Evolutionary conservation across 352 stramenopile genomes (phyloP).

Genomic region (Pythium biforme): DNA sequence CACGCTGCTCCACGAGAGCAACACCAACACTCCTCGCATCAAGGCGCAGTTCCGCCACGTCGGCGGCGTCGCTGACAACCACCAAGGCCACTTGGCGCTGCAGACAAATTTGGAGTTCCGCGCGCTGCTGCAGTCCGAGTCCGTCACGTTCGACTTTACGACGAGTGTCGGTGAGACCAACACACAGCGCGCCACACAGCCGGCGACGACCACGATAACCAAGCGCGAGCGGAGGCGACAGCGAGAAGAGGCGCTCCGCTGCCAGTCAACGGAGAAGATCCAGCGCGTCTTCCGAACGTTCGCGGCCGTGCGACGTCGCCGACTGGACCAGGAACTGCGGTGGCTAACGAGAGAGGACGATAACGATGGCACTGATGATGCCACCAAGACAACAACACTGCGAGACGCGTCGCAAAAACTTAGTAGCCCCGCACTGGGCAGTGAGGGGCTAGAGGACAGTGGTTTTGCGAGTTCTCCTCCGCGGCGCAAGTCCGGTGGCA

Average conservation of each 20-base stretch:
- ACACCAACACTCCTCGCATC: conserved; percentile 1
- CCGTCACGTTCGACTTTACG: conserved; percentile 24
- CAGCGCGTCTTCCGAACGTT: conserved; percentile 25
- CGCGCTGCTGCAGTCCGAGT: conserved; percentile 37
- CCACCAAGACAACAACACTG: no score
- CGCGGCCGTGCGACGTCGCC: not conserved
- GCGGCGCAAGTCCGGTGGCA: not conserved
- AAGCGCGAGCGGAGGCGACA: conserved; percentile 20
- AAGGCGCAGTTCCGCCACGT: conserved; percentile 61
- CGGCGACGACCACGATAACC: not conserved
- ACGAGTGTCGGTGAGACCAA: not conserved
- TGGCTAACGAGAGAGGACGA: conserved; percentile 19
- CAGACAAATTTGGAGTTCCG: conserved; percentile 65
- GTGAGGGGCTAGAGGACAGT: not conserved
- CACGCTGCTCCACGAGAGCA: conserved; percentile 31
- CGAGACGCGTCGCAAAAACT: not conserved
- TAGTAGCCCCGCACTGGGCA: not conserved
- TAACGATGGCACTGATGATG: not conserved
- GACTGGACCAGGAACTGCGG: conserved; percentile 13
- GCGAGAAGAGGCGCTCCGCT: not conserved
- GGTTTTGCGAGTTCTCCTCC: no score
- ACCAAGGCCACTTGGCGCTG: conserved; percentile 41
- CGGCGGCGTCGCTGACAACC: conserved; percentile 58
- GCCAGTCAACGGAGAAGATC: conserved; percentile 15
- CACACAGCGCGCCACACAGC: no score